Base-by-base conservation (phyloP, 2,329 filamentous ascomycete species). In the Aspergillus candidus region DNA sequence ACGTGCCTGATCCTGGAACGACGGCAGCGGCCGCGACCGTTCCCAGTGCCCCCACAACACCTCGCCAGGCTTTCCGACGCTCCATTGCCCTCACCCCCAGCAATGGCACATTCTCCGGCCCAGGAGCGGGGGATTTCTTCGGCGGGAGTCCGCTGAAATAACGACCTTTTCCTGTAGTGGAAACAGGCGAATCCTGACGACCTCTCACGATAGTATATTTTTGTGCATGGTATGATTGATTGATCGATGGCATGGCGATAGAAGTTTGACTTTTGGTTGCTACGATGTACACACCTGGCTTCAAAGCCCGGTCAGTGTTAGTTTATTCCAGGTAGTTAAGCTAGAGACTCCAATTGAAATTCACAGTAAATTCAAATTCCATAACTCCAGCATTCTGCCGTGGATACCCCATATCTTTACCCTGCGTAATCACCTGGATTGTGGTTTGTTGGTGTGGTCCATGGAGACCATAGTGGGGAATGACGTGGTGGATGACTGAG, bases 21-120 rank as follows among this genome's bases (percentile, higher is more conserved):
- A 49, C 56, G 18, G 45, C 52, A 31, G 43, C 42, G 11, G 27
- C 50, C 22, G 41, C 41, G 11, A 40, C 44, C 4, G 41, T 55
- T 18, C 44, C 56, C 32, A 69, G 63, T 38, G 64, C 58, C 4
- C 68, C 68, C 11, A 55, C 64, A 13, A 71, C 68, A 3, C 68
- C 68, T n/a, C 58, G 67, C 15, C 68, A 70, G 51, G 63, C 57
- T 15, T 70, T 70, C 48, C 52, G 68, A 47, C 60, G 68, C 45
- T 67, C 66, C 3, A 64, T 68, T 44, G 66, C 67, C 22, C 50
- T 71, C 37, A 71, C 68, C 0, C 68, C 68, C 7, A 69, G 66
- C 42, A 70, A 68, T 48, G 66, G 65, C 35, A 69, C 57, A 18
- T 71, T 70, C 53, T 54, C 62, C 13, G 59, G 63, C 10, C 59